phyloP scores from a whole-genome alignment of 73 alveolate species.

The Paramecium bursaria region DNA sequence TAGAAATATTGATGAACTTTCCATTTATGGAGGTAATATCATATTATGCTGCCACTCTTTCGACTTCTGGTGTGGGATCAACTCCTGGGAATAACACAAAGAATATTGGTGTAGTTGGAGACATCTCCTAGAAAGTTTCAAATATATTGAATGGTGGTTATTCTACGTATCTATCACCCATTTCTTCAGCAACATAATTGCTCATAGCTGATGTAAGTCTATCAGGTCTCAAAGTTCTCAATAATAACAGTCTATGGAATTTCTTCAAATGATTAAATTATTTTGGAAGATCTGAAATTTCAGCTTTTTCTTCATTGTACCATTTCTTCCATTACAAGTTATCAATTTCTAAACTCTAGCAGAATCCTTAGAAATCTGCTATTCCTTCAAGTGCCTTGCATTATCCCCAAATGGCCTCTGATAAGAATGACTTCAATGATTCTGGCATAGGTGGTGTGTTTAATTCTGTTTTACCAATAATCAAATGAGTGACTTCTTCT shows the following conservation, averaged over 20 bases:
- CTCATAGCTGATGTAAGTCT: constrained; percentile 98
- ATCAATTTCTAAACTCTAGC: constrained; percentile 90
- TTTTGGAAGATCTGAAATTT: constrained; percentile 99
- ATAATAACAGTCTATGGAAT: constrained; percentile 97
- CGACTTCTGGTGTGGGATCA: constrained; percentile 99
- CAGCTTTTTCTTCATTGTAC: constrained; percentile 99
- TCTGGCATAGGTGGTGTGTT: constrained; percentile 86
- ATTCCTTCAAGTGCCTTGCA: constrained; percentile 81
- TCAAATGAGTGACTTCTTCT: constrained; percentile 82
- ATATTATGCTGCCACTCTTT: constrained; percentile 85
- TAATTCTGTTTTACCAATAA: constrained; percentile 82
- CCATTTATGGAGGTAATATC: constrained; percentile 85
- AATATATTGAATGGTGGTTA: constrained; percentile 96
- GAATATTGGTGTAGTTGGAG: constrained; percentile 95
- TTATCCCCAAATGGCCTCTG: constrained; percentile 86
- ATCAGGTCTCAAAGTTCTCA: constrained; percentile 99
- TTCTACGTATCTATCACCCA: constrained; percentile 96
- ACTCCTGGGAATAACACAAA: constrained; percentile 99
- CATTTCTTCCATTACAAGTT: constrained; percentile 99
- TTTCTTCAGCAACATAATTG: constrained; percentile 88
- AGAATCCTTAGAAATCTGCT: constrained; percentile 74
- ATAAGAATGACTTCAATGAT: constrained; percentile 83
- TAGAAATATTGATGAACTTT: constrained; percentile 96
- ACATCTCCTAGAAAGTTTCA: constrained; percentile 95
- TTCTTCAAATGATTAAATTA: constrained; percentile 84